Conservation (phyloP, 2,329 filamentous ascomycete genomes). For the Plectosphaerella sp. region DNA sequence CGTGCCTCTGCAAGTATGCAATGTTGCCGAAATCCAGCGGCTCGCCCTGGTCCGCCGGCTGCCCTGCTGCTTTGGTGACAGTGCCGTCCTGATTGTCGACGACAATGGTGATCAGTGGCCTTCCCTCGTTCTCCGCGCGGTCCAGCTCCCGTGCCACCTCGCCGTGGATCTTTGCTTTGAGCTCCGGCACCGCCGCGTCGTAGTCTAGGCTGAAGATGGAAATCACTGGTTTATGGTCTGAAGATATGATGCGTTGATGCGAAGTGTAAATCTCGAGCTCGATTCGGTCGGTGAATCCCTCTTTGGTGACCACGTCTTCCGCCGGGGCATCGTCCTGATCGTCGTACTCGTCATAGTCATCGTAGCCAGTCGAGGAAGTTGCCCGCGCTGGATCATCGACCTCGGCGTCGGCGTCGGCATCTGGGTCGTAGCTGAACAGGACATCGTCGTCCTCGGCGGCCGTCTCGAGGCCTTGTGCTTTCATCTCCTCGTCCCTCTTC, state of each 20-base stretch:
- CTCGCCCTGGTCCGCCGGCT: conserved; percentile 39
- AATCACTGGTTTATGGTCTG: conserved; percentile 89
- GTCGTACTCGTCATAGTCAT: conserved; percentile 57
- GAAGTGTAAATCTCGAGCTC: conserved; percentile 69
- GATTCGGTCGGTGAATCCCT: conserved; percentile 52
- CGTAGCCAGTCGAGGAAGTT: conserved; percentile 35
- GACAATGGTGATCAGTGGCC: conserved; percentile 78
- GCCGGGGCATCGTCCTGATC: conserved; percentile 39
- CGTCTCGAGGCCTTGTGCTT: conserved; percentile 68
- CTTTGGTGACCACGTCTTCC: conserved; percentile 50
- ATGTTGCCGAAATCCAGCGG: conserved; percentile 77
- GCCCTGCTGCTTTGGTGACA: conserved; percentile 20
- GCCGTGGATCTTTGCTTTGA: conserved; percentile 78
- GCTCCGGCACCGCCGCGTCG: conserved; percentile 77
- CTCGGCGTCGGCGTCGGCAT: conserved; percentile 58
- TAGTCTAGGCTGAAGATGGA: conserved; percentile 82
- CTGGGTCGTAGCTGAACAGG: conserved; percentile 86
- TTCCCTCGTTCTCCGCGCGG: conserved; percentile 83
- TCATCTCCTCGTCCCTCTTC: conserved; percentile 81
- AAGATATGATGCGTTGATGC: conserved; percentile 85
- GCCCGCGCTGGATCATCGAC: conserved; percentile 23
- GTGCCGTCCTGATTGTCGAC: conserved; percentile 56
- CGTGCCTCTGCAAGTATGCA: conserved; percentile 61
- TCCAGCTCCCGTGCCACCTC: conserved; percentile 88
- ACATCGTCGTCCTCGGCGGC: conserved; percentile 75